These are phyloP conservation scores for Pueraria montana DNA, from an alignment of 306 rosid genomes.

Conservation along the genomic window DNA sequence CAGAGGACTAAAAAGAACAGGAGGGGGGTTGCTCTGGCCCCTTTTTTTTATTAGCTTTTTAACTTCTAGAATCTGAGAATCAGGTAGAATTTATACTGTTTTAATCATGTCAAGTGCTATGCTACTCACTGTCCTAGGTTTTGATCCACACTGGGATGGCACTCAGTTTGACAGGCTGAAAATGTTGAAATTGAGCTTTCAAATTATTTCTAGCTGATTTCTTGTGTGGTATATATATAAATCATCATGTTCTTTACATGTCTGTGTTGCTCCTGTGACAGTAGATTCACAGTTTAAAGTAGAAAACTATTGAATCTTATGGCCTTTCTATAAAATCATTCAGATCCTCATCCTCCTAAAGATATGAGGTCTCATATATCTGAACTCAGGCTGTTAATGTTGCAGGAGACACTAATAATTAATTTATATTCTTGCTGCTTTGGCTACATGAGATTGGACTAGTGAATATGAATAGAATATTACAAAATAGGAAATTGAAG, in stretches of 20 bases:
- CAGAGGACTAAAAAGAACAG: background rate
- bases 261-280: background rate
- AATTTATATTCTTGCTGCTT: background rate
- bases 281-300: background rate
- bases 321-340: slow-evolving; percentile 4
- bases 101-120: background rate
- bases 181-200: background rate
- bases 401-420: background rate
- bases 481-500: background rate
- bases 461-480: background rate
- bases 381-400: too few species aligned
- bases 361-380: too few species aligned
- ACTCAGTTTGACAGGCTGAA: background rate
- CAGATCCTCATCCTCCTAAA: background rate
- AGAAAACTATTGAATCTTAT: background rate
- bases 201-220: background rate
- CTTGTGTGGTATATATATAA: background rate
- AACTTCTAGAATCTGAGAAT: background rate
- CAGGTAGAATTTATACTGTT: background rate
- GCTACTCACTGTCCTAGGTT: background rate
- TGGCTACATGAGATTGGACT: background rate
- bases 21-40: background rate
- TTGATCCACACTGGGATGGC: background rate
- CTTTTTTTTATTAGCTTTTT: too few species aligned
- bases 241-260: background rate